Evolutionary conservation across 73 alveolate species (phyloP), one percentile per base, ranked within the genome.

Genomic region (Stentor coeruleus): DNA sequence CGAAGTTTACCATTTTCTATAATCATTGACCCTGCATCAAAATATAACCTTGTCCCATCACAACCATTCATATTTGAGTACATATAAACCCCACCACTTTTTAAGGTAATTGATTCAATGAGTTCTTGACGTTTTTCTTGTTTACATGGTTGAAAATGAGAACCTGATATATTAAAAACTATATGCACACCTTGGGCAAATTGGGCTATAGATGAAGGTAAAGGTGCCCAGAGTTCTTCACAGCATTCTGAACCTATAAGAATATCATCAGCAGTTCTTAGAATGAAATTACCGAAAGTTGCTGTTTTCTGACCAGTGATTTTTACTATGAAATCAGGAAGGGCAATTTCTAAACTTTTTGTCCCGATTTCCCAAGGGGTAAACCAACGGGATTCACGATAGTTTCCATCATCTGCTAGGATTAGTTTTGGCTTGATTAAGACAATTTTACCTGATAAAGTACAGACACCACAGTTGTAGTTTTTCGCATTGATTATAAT

Each of bases 331-430:
- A 57, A 76, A 33, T 59, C 74, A 3, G 96, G 93, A 33, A 93
- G 89, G 3, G 74, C 74, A 79, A 93, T 83, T 2, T 89, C 92
- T 38, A 85, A 90, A 6, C 77, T 42, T 82, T 85, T 88, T 33
- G 79, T 84, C 30, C 91, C 90, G 3, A 80, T 81, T 59, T 81
- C 59, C 98, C 98, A 96, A 26, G 98, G 97, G 0, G 96, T 90
- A 86, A 96, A 96, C 91, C 92, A 96, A 11, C 99, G 88, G 55
- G 87, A 74, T 82, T 96, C 99, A 58, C 99, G 85, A 86, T 94
- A 96, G 88, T 94, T 96, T 15, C 94, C 95, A 38, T 91, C 98
- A 39, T 92, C 91, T 3, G 98, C 98, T 42, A 96, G 86, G 77
- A 60, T 86, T 35, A 94, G 83, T 89, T 96, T 96, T 31, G 99